Percentiles rank a stretch among this genome's conserved stretches.
These are phyloP conservation scores for Scolecobasidium constrictum DNA, from an alignment of 2,329 filamentous ascomycete genomes.

Conservation along the genomic window DNA sequence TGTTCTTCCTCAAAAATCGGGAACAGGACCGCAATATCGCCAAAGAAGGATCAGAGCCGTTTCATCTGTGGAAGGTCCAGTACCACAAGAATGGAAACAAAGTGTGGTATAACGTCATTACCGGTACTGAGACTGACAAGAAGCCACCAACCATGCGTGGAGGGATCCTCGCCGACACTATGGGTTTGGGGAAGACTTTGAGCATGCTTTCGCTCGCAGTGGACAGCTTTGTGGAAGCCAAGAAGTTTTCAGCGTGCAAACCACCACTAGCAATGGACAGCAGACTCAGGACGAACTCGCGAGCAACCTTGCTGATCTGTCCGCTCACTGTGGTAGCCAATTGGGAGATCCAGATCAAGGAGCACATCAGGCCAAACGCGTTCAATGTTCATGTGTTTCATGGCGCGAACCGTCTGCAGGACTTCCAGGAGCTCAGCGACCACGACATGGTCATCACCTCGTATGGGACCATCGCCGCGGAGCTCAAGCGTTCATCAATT, in stretches of 20 bases:
- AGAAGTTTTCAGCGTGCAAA: conserved; percentile 45
- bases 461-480: conserved; percentile 76
- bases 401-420: conserved; percentile 59
- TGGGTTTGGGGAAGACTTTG: conserved; percentile 46
- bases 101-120: conserved; percentile 76
- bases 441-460: conserved; percentile 87
- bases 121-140: conserved; percentile 43
- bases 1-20: conserved; percentile 74
- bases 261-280: conserved; percentile 31
- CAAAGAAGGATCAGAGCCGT: conserved; percentile 49
- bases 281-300: conserved; percentile 46
- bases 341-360: conserved; percentile 85
- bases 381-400: conserved; percentile 79
- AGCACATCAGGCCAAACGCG: conserved; percentile 57
- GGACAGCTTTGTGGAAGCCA: conserved; percentile 51
- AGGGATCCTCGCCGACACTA: conserved; percentile 40
- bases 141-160: conserved; percentile 22
- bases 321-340: conserved; percentile 76
- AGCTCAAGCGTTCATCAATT: conserved; percentile 50
- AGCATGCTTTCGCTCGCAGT: conserved; percentile 73
- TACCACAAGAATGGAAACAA: conserved; percentile 45
- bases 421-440: conserved; percentile 49
- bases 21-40: conserved; percentile 49
- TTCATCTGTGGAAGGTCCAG: conserved; percentile 67
- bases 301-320: conserved; percentile 75